Base-by-base conservation (phyloP, 2,329 filamentous ascomycete species). In the Fusarium phyllophilum region DNA sequence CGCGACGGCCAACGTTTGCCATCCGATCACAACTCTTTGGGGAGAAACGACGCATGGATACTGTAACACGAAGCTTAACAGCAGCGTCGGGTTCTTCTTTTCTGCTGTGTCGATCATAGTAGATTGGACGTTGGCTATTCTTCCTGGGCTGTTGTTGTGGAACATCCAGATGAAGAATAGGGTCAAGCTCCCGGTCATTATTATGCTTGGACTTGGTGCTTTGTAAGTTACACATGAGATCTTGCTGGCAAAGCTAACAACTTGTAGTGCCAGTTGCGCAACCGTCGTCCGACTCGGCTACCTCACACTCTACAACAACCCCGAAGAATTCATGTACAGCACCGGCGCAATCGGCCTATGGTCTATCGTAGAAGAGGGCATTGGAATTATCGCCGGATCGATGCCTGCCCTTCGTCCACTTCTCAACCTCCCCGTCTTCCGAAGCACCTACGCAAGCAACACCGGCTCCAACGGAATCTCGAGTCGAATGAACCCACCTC, bases 81-180 rank as follows among this genome's bases (percentile, higher is more conserved):
- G 72, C 13, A 78, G 57, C 29, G 52, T 76, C 20, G 74, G 78
- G 1, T 79, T 75, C 45, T 75, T 76, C 22, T 77, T 79, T 9
- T 80, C 79, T 1, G 79, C 74, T 3, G 58, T 73, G 2, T 76
- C 77, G 3, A 75, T 80, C 11, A 14, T 80, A 8, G 78, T 77
- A 3, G 79, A 80, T n/a, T 75, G 77, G 55, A 67, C 63, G 1
- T 38, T 79, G 13, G 78, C 79, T 3, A 68, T 77, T 10, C 62
- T 81, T 10, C 78, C 79, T 0, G 61, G 70, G 0, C 72, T 81
- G 5, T 41, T 81, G 33, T 59, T 80, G 0, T 78, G 77, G 60
- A 76, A 78, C 5, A 48, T 80, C 6, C 76, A 80, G 52, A 77
- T 80, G 77, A 76, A 74, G 36, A 58, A 59, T 1, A 67, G 62